Percentiles rank a stretch among this genome's conserved stretches.
Evolutionary conservation across 805 yeast species (phyloP).

Genomic region (Torulaspora quercuum): DNA sequence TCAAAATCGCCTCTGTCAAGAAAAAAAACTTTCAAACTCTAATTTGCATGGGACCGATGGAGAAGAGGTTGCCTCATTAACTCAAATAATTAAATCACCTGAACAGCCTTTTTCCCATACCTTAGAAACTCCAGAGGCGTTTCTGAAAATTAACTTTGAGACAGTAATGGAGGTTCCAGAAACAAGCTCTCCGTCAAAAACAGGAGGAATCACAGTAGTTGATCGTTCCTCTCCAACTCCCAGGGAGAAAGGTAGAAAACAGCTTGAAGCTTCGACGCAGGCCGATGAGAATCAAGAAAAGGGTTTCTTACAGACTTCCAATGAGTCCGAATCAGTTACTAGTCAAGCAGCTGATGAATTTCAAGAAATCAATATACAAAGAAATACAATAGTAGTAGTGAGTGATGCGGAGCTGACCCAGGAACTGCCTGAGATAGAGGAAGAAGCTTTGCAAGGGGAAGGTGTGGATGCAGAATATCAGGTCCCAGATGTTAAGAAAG

Average conservation of each 20-base stretch:
- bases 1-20: slow-evolving; percentile 2
- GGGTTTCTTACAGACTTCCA: slow-evolving; percentile 19
- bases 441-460: slow-evolving; percentile 11
- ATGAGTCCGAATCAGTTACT: slow-evolving; percentile 13
- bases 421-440: slow-evolving; percentile 33
- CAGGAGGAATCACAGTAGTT: slow-evolving; percentile 5
- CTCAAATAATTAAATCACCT: slow-evolving; percentile 17
- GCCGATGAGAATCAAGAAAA: slow-evolving; percentile 12
- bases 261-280: slow-evolving; percentile 1
- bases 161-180: slow-evolving; percentile 22
- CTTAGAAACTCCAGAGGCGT: slow-evolving; percentile 7
- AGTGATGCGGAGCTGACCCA: slow-evolving; percentile 33
- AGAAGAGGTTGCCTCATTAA: slow-evolving; percentile 1
- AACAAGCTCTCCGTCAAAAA: slow-evolving; percentile 24
- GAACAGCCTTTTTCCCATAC: slow-evolving; percentile 8
- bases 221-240: slow-evolving; percentile 9
- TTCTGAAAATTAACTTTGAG: slow-evolving; percentile 8
- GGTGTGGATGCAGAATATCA: too few species aligned
- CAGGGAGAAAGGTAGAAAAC: not conserved
- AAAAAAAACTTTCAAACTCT: slow-evolving; percentile 3
- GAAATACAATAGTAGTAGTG: slow-evolving; percentile 12
- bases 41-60: not conserved
- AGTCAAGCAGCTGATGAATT: slow-evolving; percentile 3
- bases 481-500: not conserved
- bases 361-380: not conserved